phyloP scores from a whole-genome alignment of 202 grass and related monocot species.

The Saccharum hybrid region DNA sequence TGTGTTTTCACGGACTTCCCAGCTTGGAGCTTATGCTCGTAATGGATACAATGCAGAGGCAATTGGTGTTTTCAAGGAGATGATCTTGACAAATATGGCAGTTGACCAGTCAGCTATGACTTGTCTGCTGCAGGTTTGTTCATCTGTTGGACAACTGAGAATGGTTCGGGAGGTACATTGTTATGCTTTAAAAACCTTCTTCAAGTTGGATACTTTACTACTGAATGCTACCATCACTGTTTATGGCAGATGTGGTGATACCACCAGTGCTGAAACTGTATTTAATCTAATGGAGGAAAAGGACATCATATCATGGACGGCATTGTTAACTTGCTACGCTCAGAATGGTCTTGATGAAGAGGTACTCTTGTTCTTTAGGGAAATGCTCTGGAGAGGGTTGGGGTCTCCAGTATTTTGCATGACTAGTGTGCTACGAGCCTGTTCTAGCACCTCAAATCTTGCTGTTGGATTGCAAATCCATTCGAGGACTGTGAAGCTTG shows the following conservation, averaged over 20 bases:
- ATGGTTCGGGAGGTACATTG: conserved; percentile 64
- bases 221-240: conserved; percentile 71
- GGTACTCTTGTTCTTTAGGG: conserved; percentile 57
- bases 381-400: conserved; percentile 63
- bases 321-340: conserved; percentile 61
- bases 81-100: conserved; percentile 47
- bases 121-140: conserved; percentile 60
- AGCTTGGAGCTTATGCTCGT: conserved; percentile 60
- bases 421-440: conserved; percentile 59
- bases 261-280: conserved; percentile 50
- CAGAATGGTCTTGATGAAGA: conserved; percentile 60
- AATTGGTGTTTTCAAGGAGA: conserved; percentile 52
- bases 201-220: conserved; percentile 51
- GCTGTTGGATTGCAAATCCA: conserved; percentile 60
- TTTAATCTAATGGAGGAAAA: conserved; percentile 53
- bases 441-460: conserved; percentile 55
- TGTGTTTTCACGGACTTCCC: conserved; percentile 47
- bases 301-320: conserved; percentile 73
- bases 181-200: conserved; percentile 56
- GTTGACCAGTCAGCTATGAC: conserved; percentile 57
- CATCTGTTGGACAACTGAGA: conserved; percentile 47
- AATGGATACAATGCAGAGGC: conserved; percentile 60
- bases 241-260: conserved; percentile 65
- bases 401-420: conserved; percentile 56
- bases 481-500: conserved; percentile 56